Percentiles rank a stretch among this genome's conserved stretches.
Conservation (phyloP, 768 basidiomycete genomes). For the Tubosaeta brunneosetosa region DNA sequence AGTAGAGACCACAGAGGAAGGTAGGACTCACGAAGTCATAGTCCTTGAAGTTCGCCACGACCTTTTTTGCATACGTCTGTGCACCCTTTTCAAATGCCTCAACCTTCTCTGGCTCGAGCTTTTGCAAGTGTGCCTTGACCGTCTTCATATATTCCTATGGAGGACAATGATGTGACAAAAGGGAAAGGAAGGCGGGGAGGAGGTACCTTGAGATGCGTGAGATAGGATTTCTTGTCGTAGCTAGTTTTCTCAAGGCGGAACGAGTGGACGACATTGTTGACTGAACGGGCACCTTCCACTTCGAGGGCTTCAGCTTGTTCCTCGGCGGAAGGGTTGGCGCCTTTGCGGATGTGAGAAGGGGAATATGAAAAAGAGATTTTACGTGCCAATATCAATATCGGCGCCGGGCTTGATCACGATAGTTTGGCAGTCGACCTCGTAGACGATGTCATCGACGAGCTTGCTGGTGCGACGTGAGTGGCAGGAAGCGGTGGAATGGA, state of each 20-base stretch:
- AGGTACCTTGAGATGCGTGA: constrained; percentile 71
- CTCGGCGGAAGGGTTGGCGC: constrained; percentile 91
- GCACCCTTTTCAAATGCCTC: constrained; percentile 81
- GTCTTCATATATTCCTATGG: constrained; percentile 88
- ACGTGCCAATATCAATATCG: constrained; percentile 83
- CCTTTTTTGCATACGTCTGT: constrained; percentile 74
- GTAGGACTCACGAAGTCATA: constrained; percentile 74
- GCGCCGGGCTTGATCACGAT: constrained; percentile 69
- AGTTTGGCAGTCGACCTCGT: constrained; percentile 79
- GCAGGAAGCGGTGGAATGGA: background rate
- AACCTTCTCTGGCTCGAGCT: constrained; percentile 55
- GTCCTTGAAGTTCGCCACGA: constrained; percentile 86
- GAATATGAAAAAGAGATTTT: background rate
- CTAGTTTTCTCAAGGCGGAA: constrained; percentile 79
- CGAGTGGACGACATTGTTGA: constrained; percentile 90
- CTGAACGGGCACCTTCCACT: constrained; percentile 55
- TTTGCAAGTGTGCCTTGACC: constrained; percentile 62
- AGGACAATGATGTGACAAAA: background rate
- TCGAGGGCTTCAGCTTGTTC: constrained; percentile 79
- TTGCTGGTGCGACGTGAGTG: constrained; percentile 49
- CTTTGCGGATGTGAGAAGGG: constrained; percentile 35
- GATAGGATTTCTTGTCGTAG: constrained; percentile 91
- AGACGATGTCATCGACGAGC: constrained; percentile 69
- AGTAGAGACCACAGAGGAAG: background rate
- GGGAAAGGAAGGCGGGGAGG: background rate